Percentiles rank a stretch among this genome's conserved stretches.
These are phyloP conservation scores for Heritiera fomes DNA, from an alignment of 345 rosid species.

Conservation along the genomic window DNA sequence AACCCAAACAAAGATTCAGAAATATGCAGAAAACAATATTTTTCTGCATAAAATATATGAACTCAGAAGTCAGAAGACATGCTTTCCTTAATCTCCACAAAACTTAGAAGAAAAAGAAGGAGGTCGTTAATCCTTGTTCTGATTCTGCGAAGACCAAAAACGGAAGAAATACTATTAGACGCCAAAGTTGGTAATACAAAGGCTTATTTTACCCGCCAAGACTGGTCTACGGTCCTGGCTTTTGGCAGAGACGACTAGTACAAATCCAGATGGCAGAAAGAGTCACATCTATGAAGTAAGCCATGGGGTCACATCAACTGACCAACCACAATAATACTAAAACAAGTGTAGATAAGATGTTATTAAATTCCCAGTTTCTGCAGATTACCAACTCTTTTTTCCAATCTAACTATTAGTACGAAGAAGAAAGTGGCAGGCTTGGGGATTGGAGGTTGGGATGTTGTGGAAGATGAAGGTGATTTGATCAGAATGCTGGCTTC, in stretches of 20 bases:
- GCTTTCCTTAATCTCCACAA: not conserved
- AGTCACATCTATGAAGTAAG: constrained; percentile 14
- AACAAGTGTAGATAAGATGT: not conserved
- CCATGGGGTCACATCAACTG: constrained; percentile 14
- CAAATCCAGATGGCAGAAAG: not conserved
- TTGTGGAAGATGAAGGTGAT: not conserved
- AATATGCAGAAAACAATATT: not conserved
- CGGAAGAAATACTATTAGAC: not conserved
- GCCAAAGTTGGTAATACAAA: constrained; percentile 1
- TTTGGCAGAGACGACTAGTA: constrained; percentile 17
- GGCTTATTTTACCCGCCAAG: constrained; percentile 24
- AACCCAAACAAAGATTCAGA: not conserved
- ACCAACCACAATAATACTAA: constrained; percentile 16
- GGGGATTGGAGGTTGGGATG: not conserved
- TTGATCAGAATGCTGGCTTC: not conserved
- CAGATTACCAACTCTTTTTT: constrained; percentile 22
- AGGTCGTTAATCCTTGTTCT: constrained; percentile 20
- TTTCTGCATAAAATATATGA: not conserved
- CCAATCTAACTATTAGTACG: not conserved
- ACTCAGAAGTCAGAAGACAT: not conserved
- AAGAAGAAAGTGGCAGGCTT: not conserved
- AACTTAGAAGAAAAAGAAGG: not conserved
- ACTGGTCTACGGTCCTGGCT: constrained; percentile 17
- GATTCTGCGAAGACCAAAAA: not conserved
- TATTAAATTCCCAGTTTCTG: constrained; percentile 14